phyloP scores from a whole-genome alignment of 108 stramenopile species.

The Cyclotella baltica region DNA sequence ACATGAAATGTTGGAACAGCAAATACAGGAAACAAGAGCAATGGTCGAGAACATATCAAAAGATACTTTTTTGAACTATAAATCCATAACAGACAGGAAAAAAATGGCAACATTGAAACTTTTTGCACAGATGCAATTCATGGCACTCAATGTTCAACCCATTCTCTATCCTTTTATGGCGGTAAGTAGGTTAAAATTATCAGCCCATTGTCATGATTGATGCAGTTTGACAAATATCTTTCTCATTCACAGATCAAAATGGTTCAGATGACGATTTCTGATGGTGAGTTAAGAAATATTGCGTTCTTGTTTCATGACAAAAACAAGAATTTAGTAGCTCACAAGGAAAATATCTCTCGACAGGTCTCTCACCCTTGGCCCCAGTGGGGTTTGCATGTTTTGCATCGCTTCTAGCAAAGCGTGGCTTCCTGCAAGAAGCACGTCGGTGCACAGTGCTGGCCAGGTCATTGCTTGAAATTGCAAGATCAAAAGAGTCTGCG shows the following conservation, averaged over 20 bases:
- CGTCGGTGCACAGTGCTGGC: constrained; percentile 13
- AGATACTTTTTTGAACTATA: constrained; percentile 8
- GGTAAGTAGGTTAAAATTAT: neutral
- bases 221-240: neutral
- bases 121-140: neutral
- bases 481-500: constrained; percentile 4
- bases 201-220: neutral
- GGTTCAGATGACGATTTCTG: constrained; percentile 9
- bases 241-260: constrained; percentile 14
- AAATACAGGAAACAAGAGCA: neutral
- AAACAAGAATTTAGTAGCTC: neutral
- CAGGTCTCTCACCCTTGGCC: constrained; percentile 9
- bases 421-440: neutral
- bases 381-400: constrained; percentile 20
- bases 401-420: neutral
- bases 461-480: constrained; percentile 4
- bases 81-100: constrained; percentile 3
- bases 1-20: neutral
- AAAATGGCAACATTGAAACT: constrained; percentile 19
- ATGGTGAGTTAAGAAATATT: constrained; percentile 11
- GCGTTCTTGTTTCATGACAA: neutral
- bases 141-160: neutral
- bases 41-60: constrained; percentile 14
- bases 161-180: neutral
- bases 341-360: neutral